Percentiles rank a stretch among this genome's conserved stretches.
Evolutionary conservation across 495 filamentous ascomycete species (phyloP).

Genomic region (Bathelium albidoporum): DNA sequence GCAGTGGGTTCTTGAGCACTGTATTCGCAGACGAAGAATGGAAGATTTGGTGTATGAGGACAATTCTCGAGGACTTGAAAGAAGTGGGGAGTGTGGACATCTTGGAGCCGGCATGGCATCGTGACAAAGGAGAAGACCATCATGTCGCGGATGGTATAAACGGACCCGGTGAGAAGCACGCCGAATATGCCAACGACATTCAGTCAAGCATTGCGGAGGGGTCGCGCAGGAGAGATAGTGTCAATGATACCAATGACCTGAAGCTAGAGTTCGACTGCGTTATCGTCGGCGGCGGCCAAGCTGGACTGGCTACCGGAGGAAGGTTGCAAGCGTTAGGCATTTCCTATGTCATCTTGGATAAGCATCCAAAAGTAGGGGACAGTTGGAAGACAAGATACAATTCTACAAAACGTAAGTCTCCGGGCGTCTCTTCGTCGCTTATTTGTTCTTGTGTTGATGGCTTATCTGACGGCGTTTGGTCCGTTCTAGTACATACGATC

Average conservation of each 20-base stretch:
- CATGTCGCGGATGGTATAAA: not conserved
- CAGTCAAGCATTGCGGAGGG: too few relatives aligned
- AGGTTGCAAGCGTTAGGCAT: constrained; percentile 31
- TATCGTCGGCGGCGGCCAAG: constrained; percentile 29
- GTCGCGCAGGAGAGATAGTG: too few relatives aligned
- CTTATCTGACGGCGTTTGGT: constrained; percentile 10
- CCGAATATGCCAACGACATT: not conserved
- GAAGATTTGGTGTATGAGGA: constrained; percentile 20
- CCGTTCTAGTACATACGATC: constrained; percentile 25
- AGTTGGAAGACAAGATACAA: constrained; percentile 34
- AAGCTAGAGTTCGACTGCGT: constrained; percentile 20
- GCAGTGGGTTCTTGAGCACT: constrained; percentile 1
- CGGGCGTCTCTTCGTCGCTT: not conserved
- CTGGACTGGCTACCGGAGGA: constrained; percentile 29
- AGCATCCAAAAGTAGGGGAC: constrained; percentile 26
- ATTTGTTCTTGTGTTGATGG: not conserved
- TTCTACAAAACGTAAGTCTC: constrained; percentile 14
- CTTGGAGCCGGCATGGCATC: too few relatives aligned
- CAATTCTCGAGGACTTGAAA: constrained; percentile 16
- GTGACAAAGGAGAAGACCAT: not conserved
- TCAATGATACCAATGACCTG: constrained; percentile 5
- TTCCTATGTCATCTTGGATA: constrained; percentile 28
- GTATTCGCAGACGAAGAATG: constrained; percentile 11
- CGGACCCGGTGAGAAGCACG: not conserved
- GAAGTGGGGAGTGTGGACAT: constrained; percentile 13